Conservation (phyloP, 306 rosid genomes). For the Oxytropis ochrocephala region DNA sequence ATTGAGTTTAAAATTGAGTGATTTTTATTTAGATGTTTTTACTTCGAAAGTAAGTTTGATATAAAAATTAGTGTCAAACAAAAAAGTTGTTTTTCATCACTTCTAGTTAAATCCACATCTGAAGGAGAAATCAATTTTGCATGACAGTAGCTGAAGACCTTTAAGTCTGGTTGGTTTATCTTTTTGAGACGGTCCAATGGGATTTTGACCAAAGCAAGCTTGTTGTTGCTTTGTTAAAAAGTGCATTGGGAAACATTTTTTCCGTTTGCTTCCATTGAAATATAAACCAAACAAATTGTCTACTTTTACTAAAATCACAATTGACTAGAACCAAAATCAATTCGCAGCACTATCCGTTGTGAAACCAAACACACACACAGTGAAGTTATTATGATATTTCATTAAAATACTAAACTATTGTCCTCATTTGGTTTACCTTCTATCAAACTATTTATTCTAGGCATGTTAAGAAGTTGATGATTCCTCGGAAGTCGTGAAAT, state of each 20-base stretch:
- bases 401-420: background rate
- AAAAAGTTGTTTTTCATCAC: background rate
- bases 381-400: background rate
- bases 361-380: background rate
- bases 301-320: background rate
- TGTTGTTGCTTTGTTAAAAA: no score
- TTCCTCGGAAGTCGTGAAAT: background rate
- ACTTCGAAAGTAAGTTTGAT: background rate
- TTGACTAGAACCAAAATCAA: background rate
- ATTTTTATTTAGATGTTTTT: no score
- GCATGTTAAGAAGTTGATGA: no score
- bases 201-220: background rate
- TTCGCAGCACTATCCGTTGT: background rate
- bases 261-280: background rate
- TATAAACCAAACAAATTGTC: background rate
- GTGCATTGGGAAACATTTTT: no score
- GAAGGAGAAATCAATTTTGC: background rate
- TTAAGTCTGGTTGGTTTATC: background rate
- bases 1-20: no score
- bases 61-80: background rate
- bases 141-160: background rate
- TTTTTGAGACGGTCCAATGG: background rate
- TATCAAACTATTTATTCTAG: background rate
- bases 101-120: background rate
- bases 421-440: constrained; percentile 9